Evolutionary conservation across 257 asterid species (phyloP).

Genomic region (Solanum paucissectum): DNA sequence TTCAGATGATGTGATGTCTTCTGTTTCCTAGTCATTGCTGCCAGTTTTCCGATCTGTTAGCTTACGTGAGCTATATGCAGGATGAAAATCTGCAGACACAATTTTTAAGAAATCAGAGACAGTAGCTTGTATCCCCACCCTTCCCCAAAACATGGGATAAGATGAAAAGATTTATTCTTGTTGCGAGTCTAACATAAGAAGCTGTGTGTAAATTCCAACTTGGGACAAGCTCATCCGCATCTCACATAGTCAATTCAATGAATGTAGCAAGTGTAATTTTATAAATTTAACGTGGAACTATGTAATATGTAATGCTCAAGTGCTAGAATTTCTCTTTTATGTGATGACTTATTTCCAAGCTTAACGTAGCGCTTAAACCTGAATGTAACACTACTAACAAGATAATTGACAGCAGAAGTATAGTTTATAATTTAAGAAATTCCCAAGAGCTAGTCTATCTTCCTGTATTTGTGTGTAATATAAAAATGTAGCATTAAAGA

Average conservation of each 20-base stretch:
- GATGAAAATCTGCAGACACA: neutral
- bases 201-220: neutral
- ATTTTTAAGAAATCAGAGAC: neutral
- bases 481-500: neutral
- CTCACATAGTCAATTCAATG: neutral
- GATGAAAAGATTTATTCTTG: neutral
- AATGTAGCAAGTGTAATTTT: neutral
- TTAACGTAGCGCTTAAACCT: neutral
- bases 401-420: neutral
- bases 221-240: neutral
- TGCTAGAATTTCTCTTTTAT: neutral
- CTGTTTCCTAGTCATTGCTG: constrained; percentile 11
- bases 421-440: neutral
- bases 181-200: neutral
- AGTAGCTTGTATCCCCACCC: neutral
- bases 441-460: neutral
- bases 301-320: neutral
- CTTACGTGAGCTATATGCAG: neutral
- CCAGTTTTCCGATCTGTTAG: neutral
- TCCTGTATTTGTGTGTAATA: neutral
- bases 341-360: neutral
- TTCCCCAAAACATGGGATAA: neutral
- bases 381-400: no score
- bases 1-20: constrained; percentile 59
- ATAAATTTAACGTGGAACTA: neutral